phyloP scores from a whole-genome alignment of 2,329 filamentous ascomycete species.

The Ophiostoma montium region DNA sequence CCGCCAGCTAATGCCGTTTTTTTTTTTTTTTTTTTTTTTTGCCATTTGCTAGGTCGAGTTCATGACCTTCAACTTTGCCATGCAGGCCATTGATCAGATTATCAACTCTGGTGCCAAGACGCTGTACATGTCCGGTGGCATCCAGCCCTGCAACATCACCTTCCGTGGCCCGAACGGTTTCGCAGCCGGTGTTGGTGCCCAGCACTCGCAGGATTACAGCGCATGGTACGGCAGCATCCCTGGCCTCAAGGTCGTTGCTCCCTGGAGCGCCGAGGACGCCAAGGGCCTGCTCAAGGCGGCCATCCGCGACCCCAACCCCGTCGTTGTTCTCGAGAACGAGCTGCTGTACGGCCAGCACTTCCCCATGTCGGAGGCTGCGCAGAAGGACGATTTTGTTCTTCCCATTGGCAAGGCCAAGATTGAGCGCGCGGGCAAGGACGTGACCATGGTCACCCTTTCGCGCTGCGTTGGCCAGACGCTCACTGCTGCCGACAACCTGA shows the following conservation, averaged over 20 bases:
- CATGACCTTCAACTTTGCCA: conserved; percentile 99
- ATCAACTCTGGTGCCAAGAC: conserved; percentile 99
- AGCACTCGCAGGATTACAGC: conserved; percentile 98
- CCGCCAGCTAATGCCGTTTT: not conserved
- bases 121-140: conserved; percentile 99
- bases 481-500: conserved; percentile 74
- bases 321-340: conserved; percentile 83
- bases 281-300: conserved; percentile 97
- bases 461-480: conserved; percentile 91
- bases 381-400: conserved; percentile 91
- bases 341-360: conserved; percentile 85
- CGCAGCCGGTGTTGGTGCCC: conserved; percentile 83
- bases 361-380: conserved; percentile 93
- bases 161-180: conserved; percentile 99
- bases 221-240: conserved; percentile 99
- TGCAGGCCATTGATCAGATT: conserved; percentile 99
- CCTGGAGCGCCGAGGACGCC: conserved; percentile 94
- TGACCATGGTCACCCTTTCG: conserved; percentile 89
- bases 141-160: conserved; percentile 98
- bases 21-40: too few species aligned
- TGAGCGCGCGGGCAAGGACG: conserved; percentile 86
- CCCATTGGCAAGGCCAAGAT: conserved; percentile 99
- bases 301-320: conserved; percentile 95
- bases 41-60: conserved; percentile 82
- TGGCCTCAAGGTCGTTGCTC: conserved; percentile 89